phyloP scores from a whole-genome alignment of 768 basidiomycete species.

The Trametes gibbosa region DNA sequence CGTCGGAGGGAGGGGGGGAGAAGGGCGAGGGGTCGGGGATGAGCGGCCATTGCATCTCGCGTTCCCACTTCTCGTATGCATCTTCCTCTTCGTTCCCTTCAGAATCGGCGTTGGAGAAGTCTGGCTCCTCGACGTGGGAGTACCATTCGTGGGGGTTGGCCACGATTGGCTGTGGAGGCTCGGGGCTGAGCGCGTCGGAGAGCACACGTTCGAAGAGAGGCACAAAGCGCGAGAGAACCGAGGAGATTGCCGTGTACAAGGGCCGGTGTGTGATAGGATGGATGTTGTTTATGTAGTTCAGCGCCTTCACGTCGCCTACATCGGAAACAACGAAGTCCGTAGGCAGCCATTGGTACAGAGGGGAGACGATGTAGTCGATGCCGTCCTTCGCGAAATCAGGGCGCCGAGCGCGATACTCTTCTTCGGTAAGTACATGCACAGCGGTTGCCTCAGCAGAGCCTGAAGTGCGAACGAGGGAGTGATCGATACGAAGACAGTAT shows the following conservation, averaged over 20 bases:
- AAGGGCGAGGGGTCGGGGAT: constrained; percentile 20
- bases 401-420: background rate
- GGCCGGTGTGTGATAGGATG: constrained; percentile 19
- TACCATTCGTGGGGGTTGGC: constrained; percentile 12
- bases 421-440: background rate
- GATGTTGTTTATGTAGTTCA: constrained; percentile 34
- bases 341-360: constrained; percentile 29
- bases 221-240: constrained; percentile 22
- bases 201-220: constrained; percentile 31
- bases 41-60: constrained; percentile 5
- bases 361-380: constrained; percentile 13
- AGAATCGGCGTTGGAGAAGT: background rate
- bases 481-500: constrained; percentile 31
- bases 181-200: constrained; percentile 2
- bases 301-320: constrained; percentile 19
- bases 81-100: background rate
- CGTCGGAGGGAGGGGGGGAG: background rate
- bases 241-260: constrained; percentile 20
- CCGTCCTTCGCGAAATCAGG: background rate
- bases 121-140: background rate
- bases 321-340: constrained; percentile 30
- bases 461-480: background rate
- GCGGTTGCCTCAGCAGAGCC: background rate
- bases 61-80: background rate
- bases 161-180: background rate